These are phyloP conservation scores for Ascocoryne sarcoides DNA, from an alignment of 2,329 filamentous ascomycete genomes.

Conservation along the genomic window DNA sequence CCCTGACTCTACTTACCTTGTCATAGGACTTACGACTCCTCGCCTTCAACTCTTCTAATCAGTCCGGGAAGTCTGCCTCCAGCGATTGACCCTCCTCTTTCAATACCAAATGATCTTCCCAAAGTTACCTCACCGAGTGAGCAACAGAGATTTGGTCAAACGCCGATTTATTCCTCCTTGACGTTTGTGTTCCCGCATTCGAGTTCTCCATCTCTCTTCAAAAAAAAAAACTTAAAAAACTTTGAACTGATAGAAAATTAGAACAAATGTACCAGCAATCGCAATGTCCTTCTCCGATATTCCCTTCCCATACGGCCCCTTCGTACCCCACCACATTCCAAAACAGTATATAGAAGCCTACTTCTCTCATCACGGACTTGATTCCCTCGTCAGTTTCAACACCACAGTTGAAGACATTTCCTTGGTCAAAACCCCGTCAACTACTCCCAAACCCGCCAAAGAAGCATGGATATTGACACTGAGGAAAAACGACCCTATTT, in stretches of 20 bases:
- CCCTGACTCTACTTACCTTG: neutral
- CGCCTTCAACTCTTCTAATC: slow-evolving; percentile 31
- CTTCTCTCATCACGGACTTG: slow-evolving; percentile 41
- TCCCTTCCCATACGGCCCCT: slow-evolving; percentile 46
- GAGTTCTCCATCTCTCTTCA: neutral
- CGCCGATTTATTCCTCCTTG: slow-evolving; percentile 42
- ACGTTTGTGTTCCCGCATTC: slow-evolving; percentile 33
- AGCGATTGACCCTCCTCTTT: slow-evolving; percentile 38
- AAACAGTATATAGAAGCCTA: slow-evolving; percentile 49
- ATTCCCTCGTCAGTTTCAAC: slow-evolving; percentile 38
- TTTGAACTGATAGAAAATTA: too few species aligned
- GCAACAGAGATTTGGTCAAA: slow-evolving; percentile 39
- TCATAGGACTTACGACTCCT: slow-evolving; percentile 44
- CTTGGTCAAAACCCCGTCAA: slow-evolving; percentile 17
- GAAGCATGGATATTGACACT: slow-evolving; percentile 40
- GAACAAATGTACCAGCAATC: slow-evolving; percentile 48
- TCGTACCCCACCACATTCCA: slow-evolving; percentile 45
- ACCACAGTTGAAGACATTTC: slow-evolving; percentile 44
- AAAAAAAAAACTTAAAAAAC: neutral
- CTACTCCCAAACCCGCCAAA: too few species aligned
- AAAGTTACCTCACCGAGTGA: slow-evolving; percentile 31
- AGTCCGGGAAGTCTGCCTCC: slow-evolving; percentile 37
- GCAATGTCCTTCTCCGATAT: slow-evolving; percentile 48
- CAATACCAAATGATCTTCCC: slow-evolving; percentile 36
- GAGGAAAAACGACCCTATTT: slow-evolving; percentile 35